Evolutionary conservation across 768 basidiomycete genomes (phyloP), one percentile per base, ranked within the genome.

Genomic region (Coprinopsis sp.): DNA sequence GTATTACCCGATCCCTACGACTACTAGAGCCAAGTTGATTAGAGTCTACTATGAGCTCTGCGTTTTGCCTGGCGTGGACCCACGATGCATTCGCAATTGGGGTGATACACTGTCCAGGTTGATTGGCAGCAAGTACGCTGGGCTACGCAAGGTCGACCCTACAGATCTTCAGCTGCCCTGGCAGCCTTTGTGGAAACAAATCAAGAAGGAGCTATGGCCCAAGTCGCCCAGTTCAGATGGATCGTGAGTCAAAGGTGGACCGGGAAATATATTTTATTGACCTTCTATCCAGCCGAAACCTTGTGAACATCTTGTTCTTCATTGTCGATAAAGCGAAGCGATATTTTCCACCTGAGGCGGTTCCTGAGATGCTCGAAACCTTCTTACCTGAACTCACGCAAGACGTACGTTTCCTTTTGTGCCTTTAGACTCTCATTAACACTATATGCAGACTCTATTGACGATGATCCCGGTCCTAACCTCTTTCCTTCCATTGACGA

Each of bases 21-120:
- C 79, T 25, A 80, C 78, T 37, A 84, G 89, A 14, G 81, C 82
- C 18, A 82, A 79, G 60, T 78, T 91, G 44, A 85, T 82, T 12
- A 74, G 72, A 29, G 65, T 91, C 38, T 90, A 90, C 64, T 91
- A 86, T 56, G 85, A 91, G 57, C 65, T 91, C n/a, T 80, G 77
- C 60, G 66, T 88, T 27, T 60, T 87, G 6, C 89, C 88, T 36
- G 87, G 87, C 39, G 68, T 90, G 43, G 87, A 91, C 44, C 73
- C 81, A 8, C 79, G 83, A 33, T 70, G 84, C 52, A 70, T 81
- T 49, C 79, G 85, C 39, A 79, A 72, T 60, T 91, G 87, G 86
- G 79, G 84, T 12, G 84, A 86, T 56, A 87, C 87, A 78, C 71
- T 90, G 53, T 75, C 81, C 37, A 81, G 84, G 47, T 70, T 91